Base-by-base conservation (phyloP, 1,284 basidiomycete species). In the Malassezia japonica region DNA sequence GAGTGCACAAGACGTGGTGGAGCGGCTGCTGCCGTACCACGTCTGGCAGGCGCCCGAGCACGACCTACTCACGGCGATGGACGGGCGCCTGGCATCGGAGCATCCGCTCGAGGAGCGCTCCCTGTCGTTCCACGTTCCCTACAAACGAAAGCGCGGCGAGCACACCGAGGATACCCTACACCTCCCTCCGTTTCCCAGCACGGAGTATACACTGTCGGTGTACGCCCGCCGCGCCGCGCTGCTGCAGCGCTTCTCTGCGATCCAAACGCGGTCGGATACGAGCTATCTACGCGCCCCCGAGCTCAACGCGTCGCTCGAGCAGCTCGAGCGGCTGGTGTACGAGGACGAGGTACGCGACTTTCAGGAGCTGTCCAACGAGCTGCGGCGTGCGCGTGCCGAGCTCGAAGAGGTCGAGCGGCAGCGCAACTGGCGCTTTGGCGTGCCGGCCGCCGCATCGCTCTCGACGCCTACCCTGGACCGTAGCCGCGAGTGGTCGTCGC, bases 41-140 rank as follows among this genome's bases (percentile, higher is more conserved):
- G 64, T 71, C 28, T 71, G 60, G 60, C 60, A 68, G 50, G 59
- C 67, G 2, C 60, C 64, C 4, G 62, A 67, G 29, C 52, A 57
- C 31, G 69, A 69, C 36, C 41, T 69, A 20, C 45, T 62, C 13
- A 23, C n/a, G 13, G 41, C 46, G 1, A 35, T 50, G 44, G 38
- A 49, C 3, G 52, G 32, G 7, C 24, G 21, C 8, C 10, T 48
- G 16, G 12, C 21, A 8, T 13, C 42, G n/a, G 9, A 9, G 9
- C 27, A 38, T n/a, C 35, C 45, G 9, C 16, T 16, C 5, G 23
- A 20, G 6, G 40, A 43, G 15, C 36, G 33, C 37, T 23, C 28
- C 6, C 3, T 46, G 29, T 32, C 35, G 5, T 53, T 43, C 16
- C 28, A 34, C 4, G 50, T 53, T 20, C 50, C 50, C 33, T 48